These are phyloP conservation scores for Quaeritorhiza haematococci DNA, from an alignment of 371 early-diverging fungal genomes.

Conservation along the genomic window DNA sequence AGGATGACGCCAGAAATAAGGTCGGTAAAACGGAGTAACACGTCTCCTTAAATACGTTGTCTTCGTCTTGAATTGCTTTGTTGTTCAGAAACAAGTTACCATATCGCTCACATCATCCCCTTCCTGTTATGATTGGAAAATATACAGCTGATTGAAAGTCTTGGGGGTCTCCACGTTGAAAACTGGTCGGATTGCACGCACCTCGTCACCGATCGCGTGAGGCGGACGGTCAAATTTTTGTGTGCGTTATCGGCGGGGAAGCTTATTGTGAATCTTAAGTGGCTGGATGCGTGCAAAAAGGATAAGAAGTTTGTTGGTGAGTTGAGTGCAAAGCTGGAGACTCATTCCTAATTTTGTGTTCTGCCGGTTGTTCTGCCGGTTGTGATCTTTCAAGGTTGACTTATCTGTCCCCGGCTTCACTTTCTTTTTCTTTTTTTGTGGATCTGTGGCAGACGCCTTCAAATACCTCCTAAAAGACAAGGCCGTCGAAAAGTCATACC, in stretches of 20 bases:
- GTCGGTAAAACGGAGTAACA: too few species aligned
- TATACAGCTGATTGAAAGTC: slow-evolving; percentile 18
- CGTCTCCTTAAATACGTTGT: too few species aligned
- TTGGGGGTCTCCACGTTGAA: slow-evolving; percentile 28
- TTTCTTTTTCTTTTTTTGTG: not conserved
- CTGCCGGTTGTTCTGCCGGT: not conserved
- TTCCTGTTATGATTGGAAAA: too few species aligned
- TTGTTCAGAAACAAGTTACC: too few species aligned
- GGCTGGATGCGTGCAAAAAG: slow-evolving; percentile 36
- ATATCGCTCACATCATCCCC: too few species aligned
- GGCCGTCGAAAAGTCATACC: slow-evolving; percentile 21
- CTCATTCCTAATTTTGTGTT: not conserved
- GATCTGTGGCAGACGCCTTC: slow-evolving; percentile 14
- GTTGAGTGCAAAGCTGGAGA: too few species aligned
- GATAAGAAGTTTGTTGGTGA: slow-evolving; percentile 29
- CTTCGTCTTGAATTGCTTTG: too few species aligned
- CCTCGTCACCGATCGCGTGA: slow-evolving; percentile 37
- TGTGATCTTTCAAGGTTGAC: not conserved
- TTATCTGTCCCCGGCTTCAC: not conserved
- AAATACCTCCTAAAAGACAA: slow-evolving; percentile 31
- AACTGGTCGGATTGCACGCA: slow-evolving; percentile 41
- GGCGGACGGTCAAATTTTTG: slow-evolving; percentile 45
- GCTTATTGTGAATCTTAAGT: slow-evolving; percentile 30
- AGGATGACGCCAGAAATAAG: too few species aligned
- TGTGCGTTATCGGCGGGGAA: slow-evolving; percentile 40